Evolutionary conservation across 1,139 yeast species (phyloP), one percentile per base, ranked within the genome.

Genomic region (Keqinozyma sinolaborantium): DNA sequence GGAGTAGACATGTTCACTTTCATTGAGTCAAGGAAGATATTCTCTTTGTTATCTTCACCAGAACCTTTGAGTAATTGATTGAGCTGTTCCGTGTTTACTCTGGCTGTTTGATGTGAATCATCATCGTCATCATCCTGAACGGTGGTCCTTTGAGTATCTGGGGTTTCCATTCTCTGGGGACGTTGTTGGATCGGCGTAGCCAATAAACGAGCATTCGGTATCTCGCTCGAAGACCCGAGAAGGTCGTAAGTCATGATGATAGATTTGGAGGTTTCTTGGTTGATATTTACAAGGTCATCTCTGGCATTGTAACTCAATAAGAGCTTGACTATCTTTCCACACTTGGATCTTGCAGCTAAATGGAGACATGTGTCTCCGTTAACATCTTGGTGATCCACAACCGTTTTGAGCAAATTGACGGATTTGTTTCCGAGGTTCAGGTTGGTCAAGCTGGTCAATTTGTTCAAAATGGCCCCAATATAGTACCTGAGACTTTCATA

Each of bases 321-420:
- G 7, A 55, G 42, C 31, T 62, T 60, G 4, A 66, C 66, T 24
- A 78, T 50, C 27, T 57, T 62, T 3, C 55, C 35, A 36, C 69
- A 60, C 28, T 62, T 63, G 6, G 70, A 53, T 38, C 69, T 68
- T 3, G 75, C 63, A 4, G 88, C 84, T 30, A 83, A 56, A 45
- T 81, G 86, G 31, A 81, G 56, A 21, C 84, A 79, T 0, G 88
- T 79, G 41, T 81, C 81, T 5, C 90, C 88, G 39, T 74, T 67
- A 10, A 69, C 70, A 54, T 83, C 92, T 44, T 75, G 82, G 50
- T 79, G 87, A 45, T 81, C 80, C 25, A 83, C 54, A 23, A 83
- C 79, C 47, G 79, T 78, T 34, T 68, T 71, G 39, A 82, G 55
- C 38, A 83, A 56, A 35, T 79, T 71, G 13, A 65, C 57, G 31